These are phyloP conservation scores for Byssoonygena ceratinophila DNA, from an alignment of 2,329 filamentous ascomycete genomes.

Conservation along the genomic window DNA sequence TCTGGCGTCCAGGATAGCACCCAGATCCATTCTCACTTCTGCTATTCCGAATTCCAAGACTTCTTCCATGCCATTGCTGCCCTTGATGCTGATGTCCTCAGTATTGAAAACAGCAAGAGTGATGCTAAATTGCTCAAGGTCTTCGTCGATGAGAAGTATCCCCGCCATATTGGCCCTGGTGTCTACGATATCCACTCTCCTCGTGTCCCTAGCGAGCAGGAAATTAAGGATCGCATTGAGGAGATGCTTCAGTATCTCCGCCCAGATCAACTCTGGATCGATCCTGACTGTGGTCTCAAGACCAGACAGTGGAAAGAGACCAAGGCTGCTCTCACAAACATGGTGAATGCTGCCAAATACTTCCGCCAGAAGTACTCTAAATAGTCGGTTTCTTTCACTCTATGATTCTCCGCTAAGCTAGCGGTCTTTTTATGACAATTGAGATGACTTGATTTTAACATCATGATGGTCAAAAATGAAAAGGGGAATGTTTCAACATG, in stretches of 20 bases:
- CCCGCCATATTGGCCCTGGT: constrained; percentile 95
- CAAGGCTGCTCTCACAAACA: constrained; percentile 88
- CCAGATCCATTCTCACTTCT: constrained; percentile 99
- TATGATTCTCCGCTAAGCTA: neutral
- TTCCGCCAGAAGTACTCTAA: constrained; percentile 83
- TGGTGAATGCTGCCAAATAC: constrained; percentile 96
- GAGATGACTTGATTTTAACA: constrained; percentile 11
- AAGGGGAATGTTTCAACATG: constrained; percentile 19
- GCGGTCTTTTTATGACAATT: constrained; percentile 6
- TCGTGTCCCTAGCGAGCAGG: constrained; percentile 90
- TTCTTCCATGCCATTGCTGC: constrained; percentile 99
- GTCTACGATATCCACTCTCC: constrained; percentile 99
- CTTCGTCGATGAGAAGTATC: constrained; percentile 95
- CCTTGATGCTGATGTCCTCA: constrained; percentile 93
- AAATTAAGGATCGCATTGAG: constrained; percentile 94
- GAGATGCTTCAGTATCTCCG: constrained; percentile 98
- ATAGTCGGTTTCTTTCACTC: constrained; percentile 23
- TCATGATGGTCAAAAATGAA: constrained; percentile 5
- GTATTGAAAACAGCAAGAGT: constrained; percentile 99
- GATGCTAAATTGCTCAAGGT: constrained; percentile 98
- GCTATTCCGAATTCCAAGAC: constrained; percentile 99
- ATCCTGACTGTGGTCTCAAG: constrained; percentile 99
- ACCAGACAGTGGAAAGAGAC: constrained; percentile 98
- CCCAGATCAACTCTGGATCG: constrained; percentile 98
- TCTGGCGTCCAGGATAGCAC: constrained; percentile 89